Conservation (phyloP, 495 filamentous ascomycete species). For the Acidomyces sp. region DNA sequence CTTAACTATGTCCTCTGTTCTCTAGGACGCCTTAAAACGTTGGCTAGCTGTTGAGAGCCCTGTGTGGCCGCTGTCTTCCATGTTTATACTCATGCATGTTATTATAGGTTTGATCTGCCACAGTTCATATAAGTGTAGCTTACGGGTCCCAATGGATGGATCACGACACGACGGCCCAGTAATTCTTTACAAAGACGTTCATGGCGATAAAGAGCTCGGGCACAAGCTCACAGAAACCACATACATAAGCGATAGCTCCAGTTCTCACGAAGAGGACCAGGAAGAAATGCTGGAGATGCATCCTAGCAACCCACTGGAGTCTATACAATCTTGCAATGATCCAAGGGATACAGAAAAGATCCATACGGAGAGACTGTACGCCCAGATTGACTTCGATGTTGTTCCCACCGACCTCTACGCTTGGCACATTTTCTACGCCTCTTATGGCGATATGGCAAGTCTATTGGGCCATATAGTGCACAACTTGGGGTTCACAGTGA, state of each 20-base stretch:
- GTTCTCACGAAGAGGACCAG: too few relatives aligned
- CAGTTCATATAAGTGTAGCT: background rate
- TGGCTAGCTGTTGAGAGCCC: too few relatives aligned
- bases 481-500: constrained; percentile 48
- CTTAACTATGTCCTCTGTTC: too few relatives aligned
- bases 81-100: too few relatives aligned
- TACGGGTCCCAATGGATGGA: constrained; percentile 12
- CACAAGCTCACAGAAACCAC: background rate
- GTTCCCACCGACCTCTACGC: constrained; percentile 33
- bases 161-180: background rate
- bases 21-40: too few relatives aligned
- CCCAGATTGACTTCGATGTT: constrained; percentile 53
- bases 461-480: constrained; percentile 49
- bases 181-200: constrained; percentile 2
- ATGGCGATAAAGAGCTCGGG: background rate
- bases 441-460: constrained; percentile 55
- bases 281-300: too few relatives aligned
- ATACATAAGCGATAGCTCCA: too few relatives aligned
- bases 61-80: too few relatives aligned
- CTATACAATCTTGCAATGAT: too few relatives aligned
- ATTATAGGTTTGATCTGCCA: constrained; percentile 3
- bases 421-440: constrained; percentile 49
- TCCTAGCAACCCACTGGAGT: too few relatives aligned
- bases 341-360: too few relatives aligned
- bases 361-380: constrained; percentile 27